Percentiles rank a stretch among this genome's conserved stretches.
phyloP scores from a whole-genome alignment of 192 early-diverging fungal species.

The Coemansia sp. region DNA sequence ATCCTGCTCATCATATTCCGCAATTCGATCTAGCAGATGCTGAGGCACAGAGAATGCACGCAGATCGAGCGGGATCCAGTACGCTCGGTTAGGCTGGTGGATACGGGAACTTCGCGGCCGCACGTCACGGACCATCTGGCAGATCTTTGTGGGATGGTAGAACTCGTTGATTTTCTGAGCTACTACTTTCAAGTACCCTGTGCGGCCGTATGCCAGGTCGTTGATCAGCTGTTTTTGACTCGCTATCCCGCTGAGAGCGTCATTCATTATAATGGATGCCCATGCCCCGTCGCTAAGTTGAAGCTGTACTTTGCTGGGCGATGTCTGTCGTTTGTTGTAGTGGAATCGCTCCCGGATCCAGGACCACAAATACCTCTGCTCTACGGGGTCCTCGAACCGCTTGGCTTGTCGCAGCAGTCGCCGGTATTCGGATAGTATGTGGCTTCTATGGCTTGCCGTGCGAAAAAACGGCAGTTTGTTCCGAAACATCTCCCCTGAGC shows the following conservation, averaged over 20 bases:
- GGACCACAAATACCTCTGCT: conserved; percentile 41
- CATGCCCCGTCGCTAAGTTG: conserved; percentile 32
- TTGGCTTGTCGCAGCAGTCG: conserved; percentile 23
- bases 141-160: conserved; percentile 40
- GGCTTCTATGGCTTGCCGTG: conserved; percentile 12
- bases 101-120: conserved; percentile 27
- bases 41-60: conserved; percentile 27
- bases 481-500: conserved; percentile 30
- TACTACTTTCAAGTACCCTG: conserved; percentile 36
- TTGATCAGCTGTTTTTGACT: conserved; percentile 18
- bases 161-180: conserved; percentile 23
- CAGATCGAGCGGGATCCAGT: conserved; percentile 41
- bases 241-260: conserved; percentile 13
- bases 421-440: conserved; percentile 22
- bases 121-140: conserved; percentile 34
- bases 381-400: conserved; percentile 32
- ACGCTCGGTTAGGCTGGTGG: conserved; percentile 39
- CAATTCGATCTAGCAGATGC: conserved; percentile 18
- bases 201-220: conserved; percentile 50
- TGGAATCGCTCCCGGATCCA: conserved; percentile 55
- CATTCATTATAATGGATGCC: conserved; percentile 14
- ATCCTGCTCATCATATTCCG: conserved; percentile 17
- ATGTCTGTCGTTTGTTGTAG: conserved; percentile 35
- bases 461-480: conserved; percentile 40
- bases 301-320: conserved; percentile 15